Conservation (phyloP, 768 basidiomycete species). For the Arthromyces matolae region DNA sequence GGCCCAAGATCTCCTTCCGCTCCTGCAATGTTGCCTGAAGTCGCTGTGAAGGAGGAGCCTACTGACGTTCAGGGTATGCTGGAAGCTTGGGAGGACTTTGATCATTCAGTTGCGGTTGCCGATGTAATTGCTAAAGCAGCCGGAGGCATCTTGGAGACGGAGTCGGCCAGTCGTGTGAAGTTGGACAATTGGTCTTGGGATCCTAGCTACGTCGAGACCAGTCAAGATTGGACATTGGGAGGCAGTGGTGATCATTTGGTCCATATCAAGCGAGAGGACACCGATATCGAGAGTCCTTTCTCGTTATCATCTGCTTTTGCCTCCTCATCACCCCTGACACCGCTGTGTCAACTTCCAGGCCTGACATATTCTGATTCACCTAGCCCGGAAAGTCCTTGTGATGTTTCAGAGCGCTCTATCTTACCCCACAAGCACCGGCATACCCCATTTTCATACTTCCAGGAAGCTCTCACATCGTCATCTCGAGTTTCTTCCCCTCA, state of each 20-base stretch:
- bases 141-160: slow-evolving; percentile 25
- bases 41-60: slow-evolving; percentile 56
- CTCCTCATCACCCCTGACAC: slow-evolving; percentile 27
- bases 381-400: slow-evolving; percentile 16
- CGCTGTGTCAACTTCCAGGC: slow-evolving; percentile 24
- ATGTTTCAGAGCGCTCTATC: slow-evolving; percentile 10
- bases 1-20: slow-evolving; percentile 62
- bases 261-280: slow-evolving; percentile 46
- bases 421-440: slow-evolving; percentile 35
- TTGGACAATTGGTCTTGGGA: slow-evolving; percentile 47
- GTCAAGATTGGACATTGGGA: slow-evolving; percentile 25
- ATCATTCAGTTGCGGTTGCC: slow-evolving; percentile 41
- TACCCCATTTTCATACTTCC: slow-evolving; percentile 20
- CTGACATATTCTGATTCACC: slow-evolving; percentile 25
- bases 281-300: slow-evolving; percentile 37
- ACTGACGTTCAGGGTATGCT: slow-evolving; percentile 61
- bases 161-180: slow-evolving; percentile 33
- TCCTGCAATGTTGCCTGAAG: slow-evolving; percentile 33
- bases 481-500: slow-evolving; percentile 11
- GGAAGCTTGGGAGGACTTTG: slow-evolving; percentile 69
- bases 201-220: slow-evolving; percentile 19
- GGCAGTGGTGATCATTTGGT: slow-evolving; percentile 28
- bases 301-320: slow-evolving; percentile 24
- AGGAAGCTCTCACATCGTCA: slow-evolving; percentile 9
- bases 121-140: slow-evolving; percentile 38